Percentiles rank a stretch among this genome's conserved stretches.
Evolutionary conservation across 805 yeast genomes (phyloP).

Genomic region (Starmerella stellata): DNA sequence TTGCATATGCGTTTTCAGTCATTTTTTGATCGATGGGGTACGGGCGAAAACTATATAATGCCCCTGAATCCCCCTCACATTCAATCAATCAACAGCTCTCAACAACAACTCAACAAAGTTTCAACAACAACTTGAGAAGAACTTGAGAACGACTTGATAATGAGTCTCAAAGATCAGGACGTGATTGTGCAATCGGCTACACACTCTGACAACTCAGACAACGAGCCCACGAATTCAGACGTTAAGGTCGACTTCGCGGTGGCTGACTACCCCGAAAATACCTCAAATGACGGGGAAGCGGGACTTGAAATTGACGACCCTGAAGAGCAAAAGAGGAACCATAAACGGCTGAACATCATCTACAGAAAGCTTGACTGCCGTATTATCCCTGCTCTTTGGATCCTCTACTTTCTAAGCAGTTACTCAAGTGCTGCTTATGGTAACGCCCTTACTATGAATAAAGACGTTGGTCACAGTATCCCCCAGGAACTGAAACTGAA

Average conservation of each 20-base stretch:
- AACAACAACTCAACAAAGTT: background rate
- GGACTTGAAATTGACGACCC: background rate
- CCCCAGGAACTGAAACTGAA: constrained; percentile 33
- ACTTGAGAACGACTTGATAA: too few species aligned
- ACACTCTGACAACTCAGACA: too few species aligned
- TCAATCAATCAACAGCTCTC: background rate
- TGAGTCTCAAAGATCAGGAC: too few species aligned
- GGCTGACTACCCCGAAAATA: too few species aligned
- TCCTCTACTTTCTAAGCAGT: constrained; percentile 57
- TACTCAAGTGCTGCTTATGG: constrained; percentile 67
- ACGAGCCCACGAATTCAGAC: too few species aligned
- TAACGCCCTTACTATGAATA: constrained; percentile 63
- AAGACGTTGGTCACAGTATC: constrained; percentile 41
- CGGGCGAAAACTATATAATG: background rate
- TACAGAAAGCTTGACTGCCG: constrained; percentile 47
- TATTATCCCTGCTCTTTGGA: constrained; percentile 71
- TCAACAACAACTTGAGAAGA: too few species aligned
- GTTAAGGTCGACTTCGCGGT: too few species aligned
- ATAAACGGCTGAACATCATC: constrained; percentile 15
- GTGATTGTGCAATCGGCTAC: too few species aligned
- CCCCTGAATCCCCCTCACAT: background rate
- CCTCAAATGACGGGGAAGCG: too few species aligned
- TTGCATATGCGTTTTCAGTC: background rate
- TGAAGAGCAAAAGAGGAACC: background rate
- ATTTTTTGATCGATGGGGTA: background rate